A percentile compares a stretch with the other conserved stretches of the same genome.
phyloP scores from a whole-genome alignment of 179 eudicot genomes.

The Camellia oleifera region DNA sequence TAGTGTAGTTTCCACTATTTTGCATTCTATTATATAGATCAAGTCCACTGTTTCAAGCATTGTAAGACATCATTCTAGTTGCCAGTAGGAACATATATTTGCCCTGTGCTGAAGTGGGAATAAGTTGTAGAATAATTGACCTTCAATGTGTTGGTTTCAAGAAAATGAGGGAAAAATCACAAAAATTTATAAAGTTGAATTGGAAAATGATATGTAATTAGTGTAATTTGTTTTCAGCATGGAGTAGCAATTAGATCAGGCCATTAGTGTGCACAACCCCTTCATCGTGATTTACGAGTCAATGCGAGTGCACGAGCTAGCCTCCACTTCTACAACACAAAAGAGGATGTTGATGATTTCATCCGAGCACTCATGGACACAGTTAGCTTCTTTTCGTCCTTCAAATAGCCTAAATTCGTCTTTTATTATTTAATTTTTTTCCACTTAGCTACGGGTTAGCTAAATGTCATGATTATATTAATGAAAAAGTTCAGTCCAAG shows the following conservation, averaged over 20 bases:
- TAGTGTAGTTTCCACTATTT: neutral
- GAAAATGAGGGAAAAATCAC: too few species aligned
- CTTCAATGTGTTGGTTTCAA: too few species aligned
- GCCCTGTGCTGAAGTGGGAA: neutral
- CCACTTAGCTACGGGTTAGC: too few species aligned
- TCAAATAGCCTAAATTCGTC: slow-evolving; percentile 26
- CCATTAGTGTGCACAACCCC: slow-evolving; percentile 99
- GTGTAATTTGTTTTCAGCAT: slow-evolving; percentile 45
- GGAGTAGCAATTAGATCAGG: slow-evolving; percentile 98
- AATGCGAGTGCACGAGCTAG: slow-evolving; percentile 96
- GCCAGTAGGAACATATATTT: neutral
- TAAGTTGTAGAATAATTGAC: neutral
- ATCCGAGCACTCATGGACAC: slow-evolving; percentile 73
- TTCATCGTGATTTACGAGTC: slow-evolving; percentile 73
- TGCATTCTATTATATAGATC: neutral
- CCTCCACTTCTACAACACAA: slow-evolving; percentile 92
- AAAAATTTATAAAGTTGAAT: too few species aligned
- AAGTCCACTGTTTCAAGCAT: neutral
- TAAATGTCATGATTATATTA: too few species aligned
- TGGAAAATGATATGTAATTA: neutral
- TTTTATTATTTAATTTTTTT: neutral
- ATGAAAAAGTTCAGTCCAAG: too few species aligned
- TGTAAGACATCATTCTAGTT: neutral
- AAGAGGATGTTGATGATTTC: slow-evolving; percentile 75
- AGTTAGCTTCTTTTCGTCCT: slow-evolving; percentile 60